Conservation (phyloP, 352 stramenopile species). For the Phytophthora litchii region DNA sequence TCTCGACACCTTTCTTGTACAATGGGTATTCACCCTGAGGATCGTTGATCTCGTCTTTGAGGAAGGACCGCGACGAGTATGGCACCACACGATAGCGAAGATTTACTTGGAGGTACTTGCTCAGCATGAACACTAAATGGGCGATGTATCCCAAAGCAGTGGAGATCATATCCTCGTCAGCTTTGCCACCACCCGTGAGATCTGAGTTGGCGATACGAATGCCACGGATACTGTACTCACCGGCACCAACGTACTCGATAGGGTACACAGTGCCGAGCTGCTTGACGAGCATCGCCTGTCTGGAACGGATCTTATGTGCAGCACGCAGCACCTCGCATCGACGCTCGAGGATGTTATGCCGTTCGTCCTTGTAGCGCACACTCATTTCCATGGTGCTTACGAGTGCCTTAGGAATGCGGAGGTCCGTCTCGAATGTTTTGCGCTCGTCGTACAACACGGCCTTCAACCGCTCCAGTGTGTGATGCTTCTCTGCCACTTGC, state of each 20-base stretch:
- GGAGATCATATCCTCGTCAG: constrained; percentile 84
- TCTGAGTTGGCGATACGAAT: constrained; percentile 82
- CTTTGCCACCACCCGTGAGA: constrained; percentile 52
- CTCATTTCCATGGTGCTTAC: constrained; percentile 83
- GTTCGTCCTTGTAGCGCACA: constrained; percentile 84
- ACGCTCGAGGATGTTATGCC: constrained; percentile 75
- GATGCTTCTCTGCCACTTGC: constrained; percentile 61
- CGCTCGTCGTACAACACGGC: constrained; percentile 77
- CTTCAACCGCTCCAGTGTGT: constrained; percentile 60
- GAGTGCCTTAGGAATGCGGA: constrained; percentile 81
- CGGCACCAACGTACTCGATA: constrained; percentile 82
- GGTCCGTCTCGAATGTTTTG: constrained; percentile 79
- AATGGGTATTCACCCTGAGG: constrained; percentile 79
- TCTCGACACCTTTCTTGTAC: constrained; percentile 81
- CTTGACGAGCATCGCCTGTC: constrained; percentile 80
- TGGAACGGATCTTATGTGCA: constrained; percentile 83
- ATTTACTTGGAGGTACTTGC: constrained; percentile 89
- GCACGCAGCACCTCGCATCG: constrained; percentile 78
- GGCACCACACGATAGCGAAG: constrained; percentile 82
- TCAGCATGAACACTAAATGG: constrained; percentile 90
- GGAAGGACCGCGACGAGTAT: constrained; percentile 80
- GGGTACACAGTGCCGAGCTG: constrained; percentile 80
- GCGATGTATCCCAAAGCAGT: constrained; percentile 86
- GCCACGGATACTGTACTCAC: constrained; percentile 82
- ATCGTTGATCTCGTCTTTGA: constrained; percentile 90